Evolutionary conservation across 2,329 filamentous ascomycete genomes (phyloP).

Genomic region (Aureobasidium sp.): DNA sequence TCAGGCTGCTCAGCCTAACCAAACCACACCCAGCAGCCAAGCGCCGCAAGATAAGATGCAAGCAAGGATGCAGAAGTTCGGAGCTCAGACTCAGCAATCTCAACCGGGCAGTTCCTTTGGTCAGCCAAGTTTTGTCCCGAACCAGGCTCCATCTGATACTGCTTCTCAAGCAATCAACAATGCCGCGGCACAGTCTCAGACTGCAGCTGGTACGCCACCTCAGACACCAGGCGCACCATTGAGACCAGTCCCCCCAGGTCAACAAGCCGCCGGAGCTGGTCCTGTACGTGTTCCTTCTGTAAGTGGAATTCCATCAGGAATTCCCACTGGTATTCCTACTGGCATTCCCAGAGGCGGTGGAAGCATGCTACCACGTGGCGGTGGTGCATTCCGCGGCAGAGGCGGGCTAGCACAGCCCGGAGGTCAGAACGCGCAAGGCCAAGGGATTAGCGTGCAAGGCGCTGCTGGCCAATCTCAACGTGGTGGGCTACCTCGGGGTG

Average conservation of each 20-base stretch:
- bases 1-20: background rate
- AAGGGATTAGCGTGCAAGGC: constrained; percentile 16
- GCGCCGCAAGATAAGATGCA: constrained; percentile 21
- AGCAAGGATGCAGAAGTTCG: constrained; percentile 24
- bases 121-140: constrained; percentile 18
- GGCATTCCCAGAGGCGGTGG: constrained; percentile 20
- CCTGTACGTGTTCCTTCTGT: constrained; percentile 18
- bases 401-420: constrained; percentile 17
- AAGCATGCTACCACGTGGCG: constrained; percentile 23
- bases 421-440: background rate
- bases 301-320: constrained; percentile 11
- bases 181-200: background rate
- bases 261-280: constrained; percentile 20
- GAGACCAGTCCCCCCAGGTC: constrained; percentile 15
- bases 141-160: constrained; percentile 17
- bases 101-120: constrained; percentile 18
- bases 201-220: background rate
- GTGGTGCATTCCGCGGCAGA: constrained; percentile 19
- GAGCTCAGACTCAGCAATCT: constrained; percentile 11
- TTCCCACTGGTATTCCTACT: constrained; percentile 18
- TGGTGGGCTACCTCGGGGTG: constrained; percentile 19
- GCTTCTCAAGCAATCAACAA: constrained; percentile 12
- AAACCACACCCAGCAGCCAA: background rate
- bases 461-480: constrained; percentile 13
- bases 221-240: background rate